Conservation (phyloP, 1,139 yeast genomes). For the Candida sanyaensis region DNA sequence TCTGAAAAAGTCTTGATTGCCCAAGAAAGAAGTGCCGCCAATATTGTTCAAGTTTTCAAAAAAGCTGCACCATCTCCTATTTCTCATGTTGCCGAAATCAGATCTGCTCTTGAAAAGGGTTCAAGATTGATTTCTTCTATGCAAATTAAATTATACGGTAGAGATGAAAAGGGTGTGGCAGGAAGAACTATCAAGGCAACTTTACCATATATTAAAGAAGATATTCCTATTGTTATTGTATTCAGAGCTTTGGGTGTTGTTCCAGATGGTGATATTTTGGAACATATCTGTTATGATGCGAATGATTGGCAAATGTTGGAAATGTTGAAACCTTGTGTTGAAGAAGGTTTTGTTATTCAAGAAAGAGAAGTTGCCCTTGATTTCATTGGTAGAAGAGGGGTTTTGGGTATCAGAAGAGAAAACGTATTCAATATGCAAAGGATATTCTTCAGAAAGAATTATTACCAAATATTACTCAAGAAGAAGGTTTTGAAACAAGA, state of each 20-base stretch:
- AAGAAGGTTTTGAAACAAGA: conserved; percentile 95
- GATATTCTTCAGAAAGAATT: conserved; percentile 95
- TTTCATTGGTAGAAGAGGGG: conserved; percentile 98
- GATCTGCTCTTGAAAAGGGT: conserved; percentile 96
- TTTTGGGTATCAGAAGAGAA: conserved; percentile 91
- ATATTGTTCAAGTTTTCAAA: conserved; percentile 96
- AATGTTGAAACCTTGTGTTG: conserved; percentile 98
- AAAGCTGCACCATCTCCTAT: conserved; percentile 98
- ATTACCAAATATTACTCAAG: conserved; percentile 95
- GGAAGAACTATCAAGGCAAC: conserved; percentile 92
- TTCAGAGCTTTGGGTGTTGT: conserved; percentile 98
- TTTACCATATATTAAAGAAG: conserved; percentile 93
- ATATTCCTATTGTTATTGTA: conserved; percentile 93
- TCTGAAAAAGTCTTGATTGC: conserved; percentile 98
- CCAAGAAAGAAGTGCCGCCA: conserved; percentile 97
- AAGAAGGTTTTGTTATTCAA: conserved; percentile 97
- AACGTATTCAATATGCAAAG: conserved; percentile 97
- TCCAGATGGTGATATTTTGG: conserved; percentile 98
- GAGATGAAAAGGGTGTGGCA: conserved; percentile 72
- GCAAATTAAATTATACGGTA: conserved; percentile 90
- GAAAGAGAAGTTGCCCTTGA: conserved; percentile 98
- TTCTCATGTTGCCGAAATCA: conserved; percentile 93
- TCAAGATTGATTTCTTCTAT: conserved; percentile 90
- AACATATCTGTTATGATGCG: conserved; percentile 96
- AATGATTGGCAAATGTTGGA: conserved; percentile 99